A percentile compares a stretch with the other conserved stretches of the same genome.
These are phyloP conservation scores for Penicillium fimorum DNA, from an alignment of 495 filamentous ascomycete species.

Conservation along the genomic window DNA sequence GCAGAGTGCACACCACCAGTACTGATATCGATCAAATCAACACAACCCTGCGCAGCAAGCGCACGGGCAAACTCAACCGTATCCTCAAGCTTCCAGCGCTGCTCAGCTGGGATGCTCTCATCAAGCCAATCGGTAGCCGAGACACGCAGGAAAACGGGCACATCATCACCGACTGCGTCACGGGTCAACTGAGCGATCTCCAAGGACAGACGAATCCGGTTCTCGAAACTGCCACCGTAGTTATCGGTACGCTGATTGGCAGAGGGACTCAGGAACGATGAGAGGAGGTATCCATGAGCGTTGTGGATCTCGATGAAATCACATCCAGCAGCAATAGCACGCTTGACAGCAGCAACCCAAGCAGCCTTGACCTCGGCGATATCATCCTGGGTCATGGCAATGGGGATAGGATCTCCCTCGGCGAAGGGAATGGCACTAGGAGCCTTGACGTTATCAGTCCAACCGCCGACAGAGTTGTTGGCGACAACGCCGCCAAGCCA, in stretches of 20 bases:
- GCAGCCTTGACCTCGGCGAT: conserved; percentile 57
- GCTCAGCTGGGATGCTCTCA: conserved; percentile 42
- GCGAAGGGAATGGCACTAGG: conserved; percentile 56
- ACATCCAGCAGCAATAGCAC: conserved; percentile 57
- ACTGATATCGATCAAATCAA: conserved; percentile 68
- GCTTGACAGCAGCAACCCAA: conserved; percentile 53
- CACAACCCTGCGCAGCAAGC: conserved; percentile 52
- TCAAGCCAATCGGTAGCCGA: conserved; percentile 62
- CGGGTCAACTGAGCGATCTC: conserved; percentile 61
- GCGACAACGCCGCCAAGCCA: conserved; percentile 57
- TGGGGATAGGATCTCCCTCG: conserved; percentile 49
- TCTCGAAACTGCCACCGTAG: conserved; percentile 67
- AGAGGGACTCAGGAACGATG: conserved; percentile 62
- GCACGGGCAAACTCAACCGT: conserved; percentile 54
- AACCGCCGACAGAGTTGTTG: conserved; percentile 57
- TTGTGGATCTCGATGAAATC: conserved; percentile 61
- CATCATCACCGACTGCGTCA: conserved; percentile 49
- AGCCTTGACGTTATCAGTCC: conserved; percentile 57
- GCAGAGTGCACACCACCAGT: conserved; percentile 57
- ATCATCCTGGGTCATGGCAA: conserved; percentile 54
- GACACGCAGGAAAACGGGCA: conserved; percentile 68
- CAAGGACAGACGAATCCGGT: conserved; percentile 56
- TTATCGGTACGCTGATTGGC: conserved; percentile 61
- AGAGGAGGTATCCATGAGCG: conserved; percentile 66
- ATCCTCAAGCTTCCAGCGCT: conserved; percentile 58